Base-by-base conservation (phyloP, 495 filamentous ascomycete species). In the Neurospora cerealis region DNA sequence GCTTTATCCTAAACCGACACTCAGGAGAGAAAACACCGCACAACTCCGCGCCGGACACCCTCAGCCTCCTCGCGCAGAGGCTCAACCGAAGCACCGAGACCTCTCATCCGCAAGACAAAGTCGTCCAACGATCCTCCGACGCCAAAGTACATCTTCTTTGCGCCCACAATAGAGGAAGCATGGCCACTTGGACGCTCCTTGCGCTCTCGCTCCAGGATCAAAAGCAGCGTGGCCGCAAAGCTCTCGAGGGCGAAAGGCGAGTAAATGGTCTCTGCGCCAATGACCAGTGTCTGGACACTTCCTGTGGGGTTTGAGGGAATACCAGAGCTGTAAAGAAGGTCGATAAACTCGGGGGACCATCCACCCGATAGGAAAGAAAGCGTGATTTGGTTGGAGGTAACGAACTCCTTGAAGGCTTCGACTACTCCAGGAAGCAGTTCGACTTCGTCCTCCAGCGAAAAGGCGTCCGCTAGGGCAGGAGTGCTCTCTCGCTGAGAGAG, bases 181-280 rank as follows among this genome's bases (percentile, higher is more conserved):
- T 77, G 77, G 2, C 81, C 78, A 6, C 74, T 81, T 4, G 76
- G 80, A 13, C 81, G 72, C 6, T 75, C 82, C 39, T 81, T 79
- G 70, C 83, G 86, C 15, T 90, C 87, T 5, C 84, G 83, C 69
- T 87, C 81, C 72, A 97, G 80, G 11, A 96, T 78, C 5, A 82
- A 83, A 69, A 93, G 79, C 40, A 98, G 81, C 6, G 91, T 91
- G 72, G 91, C 87, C 15, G 91, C 89, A 82, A 99, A 99, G 4
- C 89, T 85, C 13, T 76, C 79, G 69, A 97, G 85, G 2, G 92
- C 92, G 69, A 88, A 84, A 0, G 93, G 94, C 0, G 93, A 95
- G 82, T 99, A 99, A 46, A 99, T 98, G 7, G 96, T 99, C 82
- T 99, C 96, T 24, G 94, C 94, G 0, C 93, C 96, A 37, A 98